Percentiles rank a stretch among this genome's conserved stretches.
Evolutionary conservation across 257 asterid genomes (phyloP).

Genomic region (Henckelia pumila): DNA sequence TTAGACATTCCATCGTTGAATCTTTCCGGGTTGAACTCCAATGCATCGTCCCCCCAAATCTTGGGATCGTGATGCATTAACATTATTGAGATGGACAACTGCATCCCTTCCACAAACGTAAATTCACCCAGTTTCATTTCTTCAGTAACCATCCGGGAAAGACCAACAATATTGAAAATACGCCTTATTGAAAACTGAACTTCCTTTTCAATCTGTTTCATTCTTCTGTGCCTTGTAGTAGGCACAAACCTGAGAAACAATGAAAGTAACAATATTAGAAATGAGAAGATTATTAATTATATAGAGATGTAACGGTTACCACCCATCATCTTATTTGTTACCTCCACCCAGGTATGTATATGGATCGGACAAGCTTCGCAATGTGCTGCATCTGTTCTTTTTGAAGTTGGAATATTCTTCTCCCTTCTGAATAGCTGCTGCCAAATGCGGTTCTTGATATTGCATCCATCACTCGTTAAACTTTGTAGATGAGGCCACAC

Average conservation of each 20-base stretch:
- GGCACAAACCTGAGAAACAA: not conserved
- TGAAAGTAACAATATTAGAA: not conserved
- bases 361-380: not conserved
- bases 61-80: not conserved
- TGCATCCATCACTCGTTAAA: slow-evolving; percentile 18
- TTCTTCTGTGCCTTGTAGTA: not conserved
- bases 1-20: not conserved
- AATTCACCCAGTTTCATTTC: slow-evolving; percentile 4
- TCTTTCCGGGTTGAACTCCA: not conserved
- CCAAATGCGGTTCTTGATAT: slow-evolving; percentile 20
- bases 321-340: not conserved
- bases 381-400: slow-evolving; percentile 1
- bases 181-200: not conserved
- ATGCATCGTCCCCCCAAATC: not conserved
- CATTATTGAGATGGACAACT: not conserved
- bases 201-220: slow-evolving; percentile 1
- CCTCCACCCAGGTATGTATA: slow-evolving; percentile 27
- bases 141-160: slow-evolving; percentile 3
- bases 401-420: slow-evolving; percentile 24
- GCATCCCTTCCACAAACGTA: slow-evolving; percentile 10
- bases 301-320: not conserved
- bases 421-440: slow-evolving; percentile 25
- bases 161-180: not conserved
- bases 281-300: not conserved
- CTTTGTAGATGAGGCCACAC: slow-evolving; percentile 17